Base-by-base conservation (phyloP, 306 rosid genomes). In the Acacia crassicarpa region DNA sequence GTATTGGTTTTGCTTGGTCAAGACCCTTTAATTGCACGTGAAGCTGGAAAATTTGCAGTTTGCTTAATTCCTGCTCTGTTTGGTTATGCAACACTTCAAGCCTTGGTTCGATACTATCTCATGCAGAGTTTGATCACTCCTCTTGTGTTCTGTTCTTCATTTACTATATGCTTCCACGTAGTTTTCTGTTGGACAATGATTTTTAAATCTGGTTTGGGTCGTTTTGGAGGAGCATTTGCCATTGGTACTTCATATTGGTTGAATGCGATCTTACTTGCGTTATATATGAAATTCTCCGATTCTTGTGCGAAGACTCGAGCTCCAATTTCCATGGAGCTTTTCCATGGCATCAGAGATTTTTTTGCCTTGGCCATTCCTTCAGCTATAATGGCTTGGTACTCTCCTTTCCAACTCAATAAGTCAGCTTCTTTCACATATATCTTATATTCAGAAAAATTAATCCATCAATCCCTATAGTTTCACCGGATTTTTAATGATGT, bases 11-110 rank as follows among this genome's bases (percentile, higher is more conserved):
- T 89, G 2, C 67, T 91, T 61, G 98, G 97, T 11, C 98, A 94
- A 85, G 97, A 94, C 88, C 97, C 97, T 89, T 71, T 80, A 84
- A 88, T 94, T 78, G 88, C 97, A 61, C 85, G 45, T 14, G 94
- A 91, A 85, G 91, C 97, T 15, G 97, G 97, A 6, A 90, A 83
- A 58, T 90, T 89, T 86, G 84, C 88, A 11, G 9, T 84, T 6
- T 56, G 27, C 27, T 56, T 56, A 9, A 56, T 56, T 56, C 63
- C 63, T 56, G 63, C 63, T 56, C 63, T 90, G 86, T 83, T 89
- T 91, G 75, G 82, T 20, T 56, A 56, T 9, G 63, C 63, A n/a
- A 56, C 27, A 56, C 63, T 56, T 56, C 63, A 56, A 56, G 27
- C 63, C 27, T n/a, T 56, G 27, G 63, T 56, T 56, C 63, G 63